Evolutionary conservation across 2,329 filamentous ascomycete species (phyloP).

Genomic region (Alternaria novae-zelandiae): DNA sequence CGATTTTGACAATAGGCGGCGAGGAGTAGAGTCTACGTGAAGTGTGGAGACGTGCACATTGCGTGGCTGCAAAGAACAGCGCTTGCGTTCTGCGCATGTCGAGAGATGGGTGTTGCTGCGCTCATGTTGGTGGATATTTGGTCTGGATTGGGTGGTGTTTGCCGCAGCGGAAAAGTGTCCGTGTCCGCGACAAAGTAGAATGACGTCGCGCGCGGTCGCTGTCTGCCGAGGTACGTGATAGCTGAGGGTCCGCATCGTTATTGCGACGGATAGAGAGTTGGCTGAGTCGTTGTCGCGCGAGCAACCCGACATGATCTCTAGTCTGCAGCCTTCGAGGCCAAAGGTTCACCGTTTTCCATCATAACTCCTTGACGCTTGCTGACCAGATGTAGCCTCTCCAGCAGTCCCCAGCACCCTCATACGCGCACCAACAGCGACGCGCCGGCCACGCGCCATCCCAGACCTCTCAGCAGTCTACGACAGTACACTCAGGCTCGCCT

Average conservation of each 20-base stretch:
- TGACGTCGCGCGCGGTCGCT: constrained; percentile 28
- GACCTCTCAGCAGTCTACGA: neutral
- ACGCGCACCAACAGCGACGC: constrained; percentile 36
- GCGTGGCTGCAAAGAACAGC: constrained; percentile 37
- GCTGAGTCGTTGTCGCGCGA: constrained; percentile 14
- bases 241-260: constrained; percentile 10
- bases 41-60: constrained; percentile 25
- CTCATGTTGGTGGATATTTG: constrained; percentile 5
- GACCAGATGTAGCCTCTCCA: constrained; percentile 27
- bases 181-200: constrained; percentile 23
- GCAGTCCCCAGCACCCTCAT: constrained; percentile 26
- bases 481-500: neutral
- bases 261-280: neutral
- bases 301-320: constrained; percentile 44
- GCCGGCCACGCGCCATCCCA: constrained; percentile 23
- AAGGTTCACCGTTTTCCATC: constrained; percentile 34
- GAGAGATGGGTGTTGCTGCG: constrained; percentile 11
- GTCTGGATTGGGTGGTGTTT: constrained; percentile 15
- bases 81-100: constrained; percentile 42
- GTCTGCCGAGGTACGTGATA: constrained; percentile 31
- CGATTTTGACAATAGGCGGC: constrained; percentile 40
- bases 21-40: constrained; percentile 26
- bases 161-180: constrained; percentile 31
- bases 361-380: constrained; percentile 11
- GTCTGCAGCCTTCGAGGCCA: constrained; percentile 50